A percentile compares a stretch with the other conserved stretches of the same genome.
Evolutionary conservation across 2,329 filamentous ascomycete genomes (phyloP).

Genomic region (Elsinoe perseae): DNA sequence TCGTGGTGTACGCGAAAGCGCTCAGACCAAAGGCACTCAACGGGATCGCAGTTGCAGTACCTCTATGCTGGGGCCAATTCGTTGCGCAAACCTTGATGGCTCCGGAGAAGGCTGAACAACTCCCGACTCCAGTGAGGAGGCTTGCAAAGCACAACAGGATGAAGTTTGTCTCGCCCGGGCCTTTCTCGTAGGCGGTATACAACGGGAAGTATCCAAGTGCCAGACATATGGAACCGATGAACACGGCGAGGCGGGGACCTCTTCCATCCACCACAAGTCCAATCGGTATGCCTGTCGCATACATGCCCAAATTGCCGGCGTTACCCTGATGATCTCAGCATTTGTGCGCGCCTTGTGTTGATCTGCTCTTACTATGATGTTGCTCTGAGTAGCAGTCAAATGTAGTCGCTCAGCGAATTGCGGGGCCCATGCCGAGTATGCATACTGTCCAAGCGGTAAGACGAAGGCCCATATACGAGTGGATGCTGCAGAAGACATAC

Average conservation of each 20-base stretch:
- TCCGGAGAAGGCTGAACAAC: conserved; percentile 83
- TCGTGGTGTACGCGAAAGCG: conserved; percentile 87
- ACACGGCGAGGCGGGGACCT: conserved; percentile 70
- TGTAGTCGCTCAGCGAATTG: conserved; percentile 83
- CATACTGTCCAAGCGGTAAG: conserved; percentile 58
- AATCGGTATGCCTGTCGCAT: conserved; percentile 78
- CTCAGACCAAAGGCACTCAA: conserved; percentile 88
- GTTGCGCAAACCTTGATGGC: conserved; percentile 77
- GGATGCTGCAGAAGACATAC: conserved; percentile 43
- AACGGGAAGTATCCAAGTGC: conserved; percentile 79
- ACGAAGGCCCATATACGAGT: neutral
- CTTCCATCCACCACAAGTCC: conserved; percentile 79
- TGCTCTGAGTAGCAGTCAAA: conserved; percentile 85
- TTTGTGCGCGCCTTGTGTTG: conserved; percentile 8
- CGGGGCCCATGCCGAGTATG: conserved; percentile 95
- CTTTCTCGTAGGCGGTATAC: conserved; percentile 66
- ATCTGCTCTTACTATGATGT: conserved; percentile 64
- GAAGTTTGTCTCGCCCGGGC: conserved; percentile 50
- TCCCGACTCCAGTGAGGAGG: conserved; percentile 78
- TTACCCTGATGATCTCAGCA: conserved; percentile 41
- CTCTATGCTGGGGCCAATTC: conserved; percentile 85
- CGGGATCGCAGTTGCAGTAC: conserved; percentile 89
- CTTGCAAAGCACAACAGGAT: conserved; percentile 68
- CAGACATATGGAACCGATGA: conserved; percentile 66
- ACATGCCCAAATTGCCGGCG: conserved; percentile 89